Conservation (phyloP, 2,329 filamentous ascomycete genomes). For the Hypomyces perniciosus region DNA sequence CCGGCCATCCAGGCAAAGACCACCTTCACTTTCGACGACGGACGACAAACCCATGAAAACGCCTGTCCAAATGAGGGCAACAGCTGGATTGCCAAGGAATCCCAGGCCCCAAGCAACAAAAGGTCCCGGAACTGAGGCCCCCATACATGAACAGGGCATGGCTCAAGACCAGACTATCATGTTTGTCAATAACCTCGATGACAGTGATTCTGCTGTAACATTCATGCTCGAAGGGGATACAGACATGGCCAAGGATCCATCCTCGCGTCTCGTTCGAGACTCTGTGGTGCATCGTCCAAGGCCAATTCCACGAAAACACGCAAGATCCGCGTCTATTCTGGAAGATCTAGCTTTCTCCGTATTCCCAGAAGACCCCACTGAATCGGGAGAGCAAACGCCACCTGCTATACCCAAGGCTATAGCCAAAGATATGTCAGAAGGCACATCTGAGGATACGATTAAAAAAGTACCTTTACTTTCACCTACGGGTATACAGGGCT, state of each 20-base stretch:
- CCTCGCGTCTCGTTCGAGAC: constrained; percentile 9
- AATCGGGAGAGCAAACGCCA: neutral
- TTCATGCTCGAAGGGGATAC: constrained; percentile 23
- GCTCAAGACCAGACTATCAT: constrained; percentile 43
- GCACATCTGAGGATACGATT: neutral
- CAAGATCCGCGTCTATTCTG: constrained; percentile 19
- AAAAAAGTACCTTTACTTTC: neutral
- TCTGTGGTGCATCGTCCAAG: constrained; percentile 51
- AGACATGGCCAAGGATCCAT: neutral
- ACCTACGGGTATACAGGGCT: constrained; percentile 1
- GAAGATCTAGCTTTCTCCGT: neutral
- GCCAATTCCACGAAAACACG: constrained; percentile 46
- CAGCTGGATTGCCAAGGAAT: constrained; percentile 43
- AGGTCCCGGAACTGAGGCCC: constrained; percentile 17
- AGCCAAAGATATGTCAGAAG: neutral
- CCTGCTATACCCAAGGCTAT: neutral
- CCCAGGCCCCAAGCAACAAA: constrained; percentile 32
- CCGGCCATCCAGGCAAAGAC: constrained; percentile 26
- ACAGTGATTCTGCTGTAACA: neutral
- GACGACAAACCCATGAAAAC: constrained; percentile 24
- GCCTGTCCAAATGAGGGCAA: constrained; percentile 39
- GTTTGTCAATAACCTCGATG: constrained; percentile 49
- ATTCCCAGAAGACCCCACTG: neutral
- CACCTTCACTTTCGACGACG: constrained; percentile 16
- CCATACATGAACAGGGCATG: constrained; percentile 21